phyloP scores from a whole-genome alignment of 208 protist genomes.

The Borovskyia barvae region DNA sequence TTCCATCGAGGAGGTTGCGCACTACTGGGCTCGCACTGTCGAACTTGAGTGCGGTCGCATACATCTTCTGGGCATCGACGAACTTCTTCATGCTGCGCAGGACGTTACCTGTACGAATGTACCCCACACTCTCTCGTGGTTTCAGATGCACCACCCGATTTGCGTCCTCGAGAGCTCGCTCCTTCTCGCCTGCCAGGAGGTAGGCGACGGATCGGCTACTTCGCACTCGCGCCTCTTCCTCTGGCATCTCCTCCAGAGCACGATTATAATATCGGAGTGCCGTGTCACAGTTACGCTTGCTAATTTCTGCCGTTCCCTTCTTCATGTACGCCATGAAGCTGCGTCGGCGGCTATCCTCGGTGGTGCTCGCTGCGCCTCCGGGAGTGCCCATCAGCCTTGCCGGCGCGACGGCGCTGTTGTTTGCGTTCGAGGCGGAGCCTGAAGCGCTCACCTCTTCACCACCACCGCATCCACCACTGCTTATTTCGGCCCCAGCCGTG shows the following conservation, averaged over 20 bases:
- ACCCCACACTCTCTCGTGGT: slow-evolving; percentile 60
- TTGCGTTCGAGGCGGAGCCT: background rate
- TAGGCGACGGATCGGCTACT: slow-evolving; percentile 76
- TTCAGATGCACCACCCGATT: slow-evolving; percentile 51
- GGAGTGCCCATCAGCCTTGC: slow-evolving; percentile 6
- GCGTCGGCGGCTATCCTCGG: slow-evolving; percentile 22
- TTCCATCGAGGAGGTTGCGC: slow-evolving; percentile 48
- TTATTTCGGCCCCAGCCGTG: background rate
- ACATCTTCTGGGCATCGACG: slow-evolving; percentile 64
- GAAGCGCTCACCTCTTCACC: background rate
- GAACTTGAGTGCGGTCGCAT: slow-evolving; percentile 51
- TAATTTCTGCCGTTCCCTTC: slow-evolving; percentile 56
- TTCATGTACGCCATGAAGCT: slow-evolving; percentile 52
- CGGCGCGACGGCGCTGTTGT: background rate
- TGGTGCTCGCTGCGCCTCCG: background rate
- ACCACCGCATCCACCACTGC: background rate
- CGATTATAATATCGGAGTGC: slow-evolving; percentile 69
- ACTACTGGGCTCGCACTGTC: slow-evolving; percentile 41
- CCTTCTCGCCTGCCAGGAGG: slow-evolving; percentile 43
- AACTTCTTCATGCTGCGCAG: slow-evolving; percentile 64
- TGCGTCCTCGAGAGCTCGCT: slow-evolving; percentile 56
- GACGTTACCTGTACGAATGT: slow-evolving; percentile 79
- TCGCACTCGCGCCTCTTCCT: slow-evolving; percentile 58
- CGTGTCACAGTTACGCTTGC: slow-evolving; percentile 48
- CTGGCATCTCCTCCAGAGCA: slow-evolving; percentile 52